Evolutionary conservation across 768 basidiomycete species (phyloP).

Genomic region (Tulasnella calospora): DNA sequence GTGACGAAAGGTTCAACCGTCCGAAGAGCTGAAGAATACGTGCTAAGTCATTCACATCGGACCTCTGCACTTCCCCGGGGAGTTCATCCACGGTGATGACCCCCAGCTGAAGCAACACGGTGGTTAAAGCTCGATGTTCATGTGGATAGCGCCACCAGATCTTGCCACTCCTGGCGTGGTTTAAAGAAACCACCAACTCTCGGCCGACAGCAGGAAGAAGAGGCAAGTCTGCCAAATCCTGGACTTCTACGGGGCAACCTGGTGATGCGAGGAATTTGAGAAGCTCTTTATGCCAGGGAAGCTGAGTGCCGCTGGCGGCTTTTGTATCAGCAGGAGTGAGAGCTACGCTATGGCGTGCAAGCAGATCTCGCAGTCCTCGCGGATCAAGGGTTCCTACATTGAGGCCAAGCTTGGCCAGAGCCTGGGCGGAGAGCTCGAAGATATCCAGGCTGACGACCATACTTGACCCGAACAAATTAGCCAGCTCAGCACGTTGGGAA

Average conservation of each 20-base stretch:
- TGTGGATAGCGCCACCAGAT: not conserved
- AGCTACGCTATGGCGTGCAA: not conserved
- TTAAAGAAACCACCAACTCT: not conserved
- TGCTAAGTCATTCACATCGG: not conserved
- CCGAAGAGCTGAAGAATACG: not conserved
- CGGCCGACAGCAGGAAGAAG: not conserved
- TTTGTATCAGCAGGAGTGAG: not conserved
- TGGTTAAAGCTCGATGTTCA: not conserved
- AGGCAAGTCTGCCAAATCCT: not conserved
- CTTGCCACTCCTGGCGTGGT: not conserved
- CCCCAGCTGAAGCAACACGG: not conserved
- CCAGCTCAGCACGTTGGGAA: not conserved
- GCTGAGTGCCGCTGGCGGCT: no score
- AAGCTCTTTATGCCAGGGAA: not conserved
- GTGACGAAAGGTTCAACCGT: not conserved
- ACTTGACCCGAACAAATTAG: not conserved
- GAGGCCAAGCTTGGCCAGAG: not conserved
- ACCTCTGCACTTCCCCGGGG: not conserved
- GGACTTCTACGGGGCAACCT: not conserved
- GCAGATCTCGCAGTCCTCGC: constrained; percentile 1
- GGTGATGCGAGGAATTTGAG: not conserved
- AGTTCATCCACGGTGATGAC: not conserved
- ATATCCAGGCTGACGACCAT: not conserved
- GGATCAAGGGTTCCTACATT: constrained; percentile 10
- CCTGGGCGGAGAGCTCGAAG: not conserved